Evolutionary conservation across 768 basidiomycete genomes (phyloP), one percentile per base, ranked within the genome.

Genomic region (Termitomyces sp.): DNA sequence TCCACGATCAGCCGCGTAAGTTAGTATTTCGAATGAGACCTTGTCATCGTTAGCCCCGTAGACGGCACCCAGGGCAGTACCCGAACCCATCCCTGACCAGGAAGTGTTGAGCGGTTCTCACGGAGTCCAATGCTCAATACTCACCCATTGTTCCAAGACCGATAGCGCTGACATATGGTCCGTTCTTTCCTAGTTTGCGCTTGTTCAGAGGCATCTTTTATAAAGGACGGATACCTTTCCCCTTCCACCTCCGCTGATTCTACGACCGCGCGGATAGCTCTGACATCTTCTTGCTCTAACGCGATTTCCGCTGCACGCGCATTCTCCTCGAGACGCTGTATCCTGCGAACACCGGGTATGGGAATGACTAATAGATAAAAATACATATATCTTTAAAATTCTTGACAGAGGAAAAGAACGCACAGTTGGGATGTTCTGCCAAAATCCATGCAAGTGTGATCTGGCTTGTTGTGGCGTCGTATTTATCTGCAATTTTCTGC

Each of bases 371-470:
- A n/a, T 19, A 3, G 2, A 23, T 23, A 23, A 23, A 23, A 15
- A 28, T 43, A 21, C 6, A 4, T 2, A n/a, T 38, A 38, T 3
- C 40, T 41, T 19, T 41, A n/a, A 26, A 10, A 6, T 28, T 5
- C 11, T 14, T 40, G 11, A n/a, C 38, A 40, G 5, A 4, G 23
- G 4, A 21, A 17, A 8, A 10, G 14, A 17, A 59, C 64, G 49
- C 47, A 62, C 64, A 63, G 23, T 62, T 59, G 1, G 54, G 50
- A 38, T 64, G 62, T 15, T 62, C 60, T 6, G 75, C 72, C 4
- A 80, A 66, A 6, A 79, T 66, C 77, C 76, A 81, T 0, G 79
- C 78, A 30, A 82, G 71, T 0, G 72, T 66, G 10, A 78, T 68
- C 56, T 81, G 78, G 1, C 72, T 74, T 0, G 73, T 48, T 1